phyloP scores from a whole-genome alignment of 2,329 filamentous ascomycete genomes.

The Colletotrichum cuscutae region DNA sequence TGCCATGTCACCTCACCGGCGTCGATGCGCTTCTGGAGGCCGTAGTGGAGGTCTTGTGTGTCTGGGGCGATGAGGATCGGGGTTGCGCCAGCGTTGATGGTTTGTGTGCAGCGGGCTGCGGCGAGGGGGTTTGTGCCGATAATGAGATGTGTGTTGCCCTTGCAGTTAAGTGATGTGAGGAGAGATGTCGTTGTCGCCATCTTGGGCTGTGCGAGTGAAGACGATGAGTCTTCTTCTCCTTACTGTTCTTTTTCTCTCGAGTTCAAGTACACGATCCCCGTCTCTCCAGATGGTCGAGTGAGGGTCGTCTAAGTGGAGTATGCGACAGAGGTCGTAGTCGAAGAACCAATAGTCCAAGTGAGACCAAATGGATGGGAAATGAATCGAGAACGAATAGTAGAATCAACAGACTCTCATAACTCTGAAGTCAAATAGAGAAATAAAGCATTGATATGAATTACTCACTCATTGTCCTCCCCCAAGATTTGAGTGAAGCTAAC shows the following conservation, averaged over 20 bases:
- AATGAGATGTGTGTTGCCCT: conserved; percentile 81
- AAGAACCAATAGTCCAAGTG: not conserved
- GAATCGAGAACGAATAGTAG: not conserved
- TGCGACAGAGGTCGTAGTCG: not conserved
- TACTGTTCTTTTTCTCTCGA: not conserved
- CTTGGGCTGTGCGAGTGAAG: not conserved
- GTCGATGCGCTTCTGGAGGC: conserved; percentile 71
- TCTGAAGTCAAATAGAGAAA: not conserved
- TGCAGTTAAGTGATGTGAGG: conserved; percentile 78
- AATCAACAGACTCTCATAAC: not conserved
- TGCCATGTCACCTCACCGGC: conserved; percentile 74
- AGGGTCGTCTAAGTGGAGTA: not conserved
- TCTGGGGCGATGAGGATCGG: conserved; percentile 83
- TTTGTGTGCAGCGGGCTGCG: conserved; percentile 83
- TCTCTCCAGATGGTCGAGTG: not conserved
- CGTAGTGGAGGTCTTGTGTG: conserved; percentile 67
- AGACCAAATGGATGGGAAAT: not conserved
- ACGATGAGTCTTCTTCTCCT: not conserved
- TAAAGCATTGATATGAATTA: not conserved
- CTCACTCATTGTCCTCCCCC: not conserved
- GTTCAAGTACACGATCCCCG: conserved; percentile 18
- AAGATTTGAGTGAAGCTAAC: not conserved
- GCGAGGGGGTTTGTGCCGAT: conserved; percentile 89
- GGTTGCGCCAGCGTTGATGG: conserved; percentile 81
- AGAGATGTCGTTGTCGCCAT: conserved; percentile 56